Conservation (phyloP, 2,329 filamentous ascomycete species). For the Ophiostoma ips region DNA sequence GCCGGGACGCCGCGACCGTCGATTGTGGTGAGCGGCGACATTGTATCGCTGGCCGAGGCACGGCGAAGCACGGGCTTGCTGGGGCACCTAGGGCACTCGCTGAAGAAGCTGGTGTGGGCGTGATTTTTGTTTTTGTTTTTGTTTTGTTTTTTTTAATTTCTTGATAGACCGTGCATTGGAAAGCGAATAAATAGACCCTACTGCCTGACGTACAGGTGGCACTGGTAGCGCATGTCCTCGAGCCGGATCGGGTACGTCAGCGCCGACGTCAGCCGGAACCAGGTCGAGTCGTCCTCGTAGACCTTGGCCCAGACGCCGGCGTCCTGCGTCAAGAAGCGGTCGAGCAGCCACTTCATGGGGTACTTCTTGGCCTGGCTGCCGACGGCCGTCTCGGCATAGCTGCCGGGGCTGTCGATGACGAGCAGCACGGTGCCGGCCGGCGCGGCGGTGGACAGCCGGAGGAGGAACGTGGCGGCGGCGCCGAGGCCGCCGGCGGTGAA, state of each 20-base stretch:
- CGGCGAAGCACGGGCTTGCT: slow-evolving; percentile 75
- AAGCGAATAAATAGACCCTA: too few species aligned
- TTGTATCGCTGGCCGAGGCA: slow-evolving; percentile 75
- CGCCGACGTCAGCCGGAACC: slow-evolving; percentile 61
- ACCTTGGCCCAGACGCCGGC: slow-evolving; percentile 55
- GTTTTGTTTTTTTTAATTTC: not conserved
- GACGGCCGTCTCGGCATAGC: slow-evolving; percentile 71
- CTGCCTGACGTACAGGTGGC: slow-evolving; percentile 58
- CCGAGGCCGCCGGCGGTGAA: slow-evolving; percentile 63
- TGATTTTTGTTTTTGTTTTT: too few species aligned
- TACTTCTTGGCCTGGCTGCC: slow-evolving; percentile 53
- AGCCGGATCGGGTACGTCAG: slow-evolving; percentile 71
- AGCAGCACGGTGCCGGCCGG: slow-evolving; percentile 53
- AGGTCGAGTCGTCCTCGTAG: slow-evolving; percentile 60
- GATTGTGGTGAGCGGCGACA: slow-evolving; percentile 47
- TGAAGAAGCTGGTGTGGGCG: slow-evolving; percentile 90
- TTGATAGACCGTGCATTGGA: not conserved
- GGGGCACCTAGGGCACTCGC: slow-evolving; percentile 74
- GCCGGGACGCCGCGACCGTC: slow-evolving; percentile 27
- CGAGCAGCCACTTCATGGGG: slow-evolving; percentile 86
- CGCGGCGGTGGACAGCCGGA: slow-evolving; percentile 47
- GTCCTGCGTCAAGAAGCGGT: slow-evolving; percentile 56
- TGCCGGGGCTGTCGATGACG: slow-evolving; percentile 85
- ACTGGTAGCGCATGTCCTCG: slow-evolving; percentile 91
- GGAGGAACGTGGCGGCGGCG: slow-evolving; percentile 63